Evolutionary conservation across 345 rosid species (phyloP).

Genomic region (Camelina neglecta): DNA sequence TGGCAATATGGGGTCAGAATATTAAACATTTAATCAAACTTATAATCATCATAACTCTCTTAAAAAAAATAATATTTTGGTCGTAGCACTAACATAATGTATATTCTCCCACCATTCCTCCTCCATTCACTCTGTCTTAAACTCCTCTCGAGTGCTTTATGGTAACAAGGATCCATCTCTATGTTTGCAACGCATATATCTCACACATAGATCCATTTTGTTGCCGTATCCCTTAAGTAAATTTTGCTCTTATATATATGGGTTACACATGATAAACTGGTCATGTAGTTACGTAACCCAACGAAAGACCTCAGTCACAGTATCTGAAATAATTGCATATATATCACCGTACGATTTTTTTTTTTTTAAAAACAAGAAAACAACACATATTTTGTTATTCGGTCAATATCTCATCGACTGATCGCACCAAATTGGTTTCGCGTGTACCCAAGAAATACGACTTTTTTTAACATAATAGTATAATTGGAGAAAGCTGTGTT

Average conservation of each 20-base stretch:
- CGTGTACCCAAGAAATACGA: constrained; percentile 2
- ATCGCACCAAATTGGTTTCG: neutral
- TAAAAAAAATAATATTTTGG: neutral
- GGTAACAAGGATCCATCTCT: constrained; percentile 26
- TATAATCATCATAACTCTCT: constrained; percentile 35
- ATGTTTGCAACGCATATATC: constrained; percentile 21
- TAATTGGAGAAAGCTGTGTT: neutral
- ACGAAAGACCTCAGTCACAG: neutral
- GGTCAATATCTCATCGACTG: neutral
- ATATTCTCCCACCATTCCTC: constrained; percentile 36
- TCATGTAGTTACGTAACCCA: constrained; percentile 1
- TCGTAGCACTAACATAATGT: constrained; percentile 17
- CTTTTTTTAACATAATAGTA: neutral
- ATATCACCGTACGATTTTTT: neutral
- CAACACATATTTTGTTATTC: constrained; percentile 3
- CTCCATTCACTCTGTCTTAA: constrained; percentile 24
- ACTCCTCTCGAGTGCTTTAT: constrained; percentile 33
- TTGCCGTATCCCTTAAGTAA: constrained; percentile 17
- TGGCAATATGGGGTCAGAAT: constrained; percentile 30
- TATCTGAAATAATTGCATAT: constrained; percentile 1
- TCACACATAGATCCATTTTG: constrained; percentile 3
- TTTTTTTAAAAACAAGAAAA: neutral
- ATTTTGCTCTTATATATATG: neutral
- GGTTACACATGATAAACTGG: neutral
- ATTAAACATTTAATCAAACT: constrained; percentile 44